phyloP scores from a whole-genome alignment of 108 stramenopile genomes.

The Nitzschia putrida region DNA sequence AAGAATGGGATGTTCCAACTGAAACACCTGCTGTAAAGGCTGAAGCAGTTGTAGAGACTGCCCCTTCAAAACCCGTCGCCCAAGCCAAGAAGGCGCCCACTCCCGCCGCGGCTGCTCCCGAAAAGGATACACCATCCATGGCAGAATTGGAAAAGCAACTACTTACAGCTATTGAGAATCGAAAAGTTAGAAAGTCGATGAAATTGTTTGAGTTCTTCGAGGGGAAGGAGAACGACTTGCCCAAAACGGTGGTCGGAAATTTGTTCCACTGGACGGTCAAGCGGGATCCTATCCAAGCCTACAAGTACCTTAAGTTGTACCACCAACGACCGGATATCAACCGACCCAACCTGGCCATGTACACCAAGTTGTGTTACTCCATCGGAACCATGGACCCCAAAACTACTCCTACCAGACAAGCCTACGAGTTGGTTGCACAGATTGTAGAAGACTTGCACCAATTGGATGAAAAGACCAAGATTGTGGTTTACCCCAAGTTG shows the following conservation, averaged over 20 bases:
- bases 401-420: not conserved
- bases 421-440: slow-evolving; percentile 8
- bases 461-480: slow-evolving; percentile 12
- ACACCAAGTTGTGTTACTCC: slow-evolving; percentile 12
- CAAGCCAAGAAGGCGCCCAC: not conserved
- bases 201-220: slow-evolving; percentile 9
- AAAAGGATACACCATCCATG: not conserved
- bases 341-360: slow-evolving; percentile 6
- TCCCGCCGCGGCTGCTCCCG: not conserved
- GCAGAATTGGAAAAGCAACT: not conserved
- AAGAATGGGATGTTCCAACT: not conserved
- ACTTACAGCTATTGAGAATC: not conserved
- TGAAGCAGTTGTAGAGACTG: not conserved
- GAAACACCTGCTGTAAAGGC: not conserved
- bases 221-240: not conserved
- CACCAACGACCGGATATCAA: slow-evolving; percentile 2
- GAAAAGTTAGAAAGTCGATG: not conserved
- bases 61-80: no score
- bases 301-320: slow-evolving; percentile 1
- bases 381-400: slow-evolving; percentile 8
- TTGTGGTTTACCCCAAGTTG: slow-evolving; percentile 28
- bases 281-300: slow-evolving; percentile 10
- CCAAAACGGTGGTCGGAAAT: not conserved
- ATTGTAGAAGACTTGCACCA: slow-evolving; percentile 27
- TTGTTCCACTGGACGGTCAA: slow-evolving; percentile 2